Percentiles rank a stretch among this genome's conserved stretches.
Conservation (phyloP, 192 early-diverging fungal species). For the Kappamyces sp. region DNA sequence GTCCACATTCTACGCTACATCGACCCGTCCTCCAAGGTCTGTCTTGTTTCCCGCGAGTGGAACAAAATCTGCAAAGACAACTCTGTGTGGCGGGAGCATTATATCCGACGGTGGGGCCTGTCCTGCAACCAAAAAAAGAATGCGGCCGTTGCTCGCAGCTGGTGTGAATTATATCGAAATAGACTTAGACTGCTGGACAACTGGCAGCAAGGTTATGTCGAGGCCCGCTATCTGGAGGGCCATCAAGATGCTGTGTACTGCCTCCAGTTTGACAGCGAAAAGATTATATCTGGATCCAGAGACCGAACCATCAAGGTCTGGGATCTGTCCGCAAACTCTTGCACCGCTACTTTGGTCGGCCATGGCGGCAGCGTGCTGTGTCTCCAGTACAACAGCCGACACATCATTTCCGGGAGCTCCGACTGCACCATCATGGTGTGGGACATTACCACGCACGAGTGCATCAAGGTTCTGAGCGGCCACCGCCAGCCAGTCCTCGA, state of each 20-base stretch:
- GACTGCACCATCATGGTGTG: slow-evolving; percentile 50
- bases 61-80: slow-evolving; percentile 26
- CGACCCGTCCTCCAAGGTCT: slow-evolving; percentile 11
- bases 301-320: slow-evolving; percentile 45
- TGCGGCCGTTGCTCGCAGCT: slow-evolving; percentile 9
- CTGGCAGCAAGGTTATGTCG: slow-evolving; percentile 35
- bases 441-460: slow-evolving; percentile 41
- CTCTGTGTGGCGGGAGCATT: slow-evolving; percentile 27
- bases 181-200: slow-evolving; percentile 33
- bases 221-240: slow-evolving; percentile 27
- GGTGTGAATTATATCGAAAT: slow-evolving; percentile 34
- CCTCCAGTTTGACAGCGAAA: slow-evolving; percentile 42
- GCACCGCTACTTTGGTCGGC: slow-evolving; percentile 18
- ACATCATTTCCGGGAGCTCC: slow-evolving; percentile 46
- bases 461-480: slow-evolving; percentile 52
- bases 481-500: slow-evolving; percentile 82
- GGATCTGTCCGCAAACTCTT: slow-evolving; percentile 28
- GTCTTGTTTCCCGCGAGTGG: slow-evolving; percentile 36
- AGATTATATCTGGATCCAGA: slow-evolving; percentile 40
- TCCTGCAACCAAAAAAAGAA: not conserved
- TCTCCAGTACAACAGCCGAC: slow-evolving; percentile 45
- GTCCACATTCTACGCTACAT: slow-evolving; percentile 34
- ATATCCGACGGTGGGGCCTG: slow-evolving; percentile 4
- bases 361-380: slow-evolving; percentile 51
- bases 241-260: slow-evolving; percentile 56